Conservation (phyloP, 2,329 filamentous ascomycete genomes). For the Colletotrichum viniferum region DNA sequence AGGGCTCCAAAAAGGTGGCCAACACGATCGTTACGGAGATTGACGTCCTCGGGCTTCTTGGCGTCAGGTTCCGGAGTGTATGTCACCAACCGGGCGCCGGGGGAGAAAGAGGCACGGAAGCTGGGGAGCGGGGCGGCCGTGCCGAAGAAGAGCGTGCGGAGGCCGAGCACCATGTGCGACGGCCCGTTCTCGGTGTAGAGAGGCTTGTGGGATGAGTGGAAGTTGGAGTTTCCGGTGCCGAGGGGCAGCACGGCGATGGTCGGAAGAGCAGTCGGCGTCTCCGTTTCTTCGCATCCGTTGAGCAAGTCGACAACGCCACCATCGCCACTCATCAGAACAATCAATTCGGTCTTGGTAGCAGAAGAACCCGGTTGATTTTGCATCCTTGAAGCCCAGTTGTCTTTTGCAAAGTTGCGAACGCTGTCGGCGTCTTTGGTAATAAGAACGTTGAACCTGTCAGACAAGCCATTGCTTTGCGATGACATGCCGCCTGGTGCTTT, state of each 20-base stretch:
- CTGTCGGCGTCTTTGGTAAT: constrained; percentile 67
- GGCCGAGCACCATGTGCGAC: constrained; percentile 50
- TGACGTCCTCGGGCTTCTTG: constrained; percentile 14
- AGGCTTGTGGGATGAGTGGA: constrained; percentile 66
- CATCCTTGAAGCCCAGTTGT: constrained; percentile 35
- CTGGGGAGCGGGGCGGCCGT: constrained; percentile 58
- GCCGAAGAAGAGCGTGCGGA: constrained; percentile 67
- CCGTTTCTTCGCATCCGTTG: constrained; percentile 57
- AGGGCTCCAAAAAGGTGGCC: constrained; percentile 72
- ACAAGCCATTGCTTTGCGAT: constrained; percentile 13
- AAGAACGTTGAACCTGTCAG: constrained; percentile 54
- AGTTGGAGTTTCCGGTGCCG: constrained; percentile 69
- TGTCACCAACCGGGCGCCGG: constrained; percentile 55
- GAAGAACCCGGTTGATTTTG: constrained; percentile 27
- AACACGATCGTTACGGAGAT: constrained; percentile 36
- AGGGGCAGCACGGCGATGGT: constrained; percentile 62
- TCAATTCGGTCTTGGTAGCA: constrained; percentile 46
- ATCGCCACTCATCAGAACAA: constrained; percentile 86
- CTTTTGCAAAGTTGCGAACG: constrained; percentile 65
- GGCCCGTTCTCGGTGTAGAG: constrained; percentile 46
- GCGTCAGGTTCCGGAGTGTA: constrained; percentile 28
- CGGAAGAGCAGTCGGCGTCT: constrained; percentile 32
- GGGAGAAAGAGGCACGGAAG: constrained; percentile 66
- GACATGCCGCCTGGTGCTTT: not conserved
- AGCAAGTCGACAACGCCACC: constrained; percentile 84